Evolutionary conservation across 352 stramenopile genomes (phyloP), one percentile per base, ranked within the genome.

Genomic region (Phytophthora agathidicida): DNA sequence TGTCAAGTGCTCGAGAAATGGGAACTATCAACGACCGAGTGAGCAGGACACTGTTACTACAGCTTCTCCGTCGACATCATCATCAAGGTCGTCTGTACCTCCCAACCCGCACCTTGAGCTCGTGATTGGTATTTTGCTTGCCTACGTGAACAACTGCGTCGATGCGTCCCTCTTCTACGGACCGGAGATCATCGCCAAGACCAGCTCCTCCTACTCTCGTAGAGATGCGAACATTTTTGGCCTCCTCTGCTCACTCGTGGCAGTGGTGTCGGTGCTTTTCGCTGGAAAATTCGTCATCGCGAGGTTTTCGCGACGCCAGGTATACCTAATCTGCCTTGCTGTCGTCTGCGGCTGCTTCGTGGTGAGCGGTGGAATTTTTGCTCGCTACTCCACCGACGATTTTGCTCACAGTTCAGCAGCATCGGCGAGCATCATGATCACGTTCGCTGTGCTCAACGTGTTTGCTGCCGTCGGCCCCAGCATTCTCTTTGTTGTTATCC

Each of bases 101-200:
- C 35, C 55, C 22, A 50, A 62, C 17, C 76, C 79, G 24, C 71
- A 72, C 10, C 60, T 89, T n/a, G 82, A 93, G 46, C 81, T 96
- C 9, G 39, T 73, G 33, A 85, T 93, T 17, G 86, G 86, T 16
- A 80, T 96, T 13, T 36, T 94, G 42, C 68, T 94, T 10, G 86
- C 86, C 2, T 94, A 92, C 60, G 85, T 91, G 27, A 94, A 96
- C 68, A 96, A 96, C 62, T 96, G 82, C 46, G 82, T 96, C 19
- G 84, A 94, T 55, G 80, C 83, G 10, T 92, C 83, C 57, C 80
- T 95, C n/a, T 95, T 95, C 52, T 95, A 95, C 60, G 86, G 86
- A 1, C 86, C 86, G 0, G 70, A 86, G 65, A 94, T 95, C 59
- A 83, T 95, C 41, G 77, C 84, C 44, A 88, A 86, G 51, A 81